phyloP scores from a whole-genome alignment of 345 rosid genomes.

The Nephelium lappaceum region DNA sequence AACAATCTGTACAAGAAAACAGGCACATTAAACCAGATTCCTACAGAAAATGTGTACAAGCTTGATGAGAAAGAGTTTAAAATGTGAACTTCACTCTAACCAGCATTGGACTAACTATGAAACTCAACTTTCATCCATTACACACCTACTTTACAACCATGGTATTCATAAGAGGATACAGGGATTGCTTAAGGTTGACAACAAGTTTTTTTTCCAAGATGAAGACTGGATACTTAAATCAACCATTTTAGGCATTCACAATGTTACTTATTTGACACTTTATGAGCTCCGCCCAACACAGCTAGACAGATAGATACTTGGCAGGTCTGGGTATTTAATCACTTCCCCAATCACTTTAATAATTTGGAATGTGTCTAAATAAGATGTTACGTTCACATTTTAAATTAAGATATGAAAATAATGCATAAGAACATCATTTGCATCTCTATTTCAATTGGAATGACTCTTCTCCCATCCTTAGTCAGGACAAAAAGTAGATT shows the following conservation, averaged over 20 bases:
- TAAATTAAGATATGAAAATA: too few relatives aligned
- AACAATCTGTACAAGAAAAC: conserved; percentile 21
- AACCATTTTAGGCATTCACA: not conserved
- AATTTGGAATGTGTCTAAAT: too few relatives aligned
- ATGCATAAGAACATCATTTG: too few relatives aligned
- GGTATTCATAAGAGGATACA: not conserved
- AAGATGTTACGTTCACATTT: too few relatives aligned
- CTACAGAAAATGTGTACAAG: not conserved
- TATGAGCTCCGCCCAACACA: not conserved
- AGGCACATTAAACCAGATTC: not conserved
- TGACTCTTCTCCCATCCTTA: too few relatives aligned
- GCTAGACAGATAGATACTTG: not conserved
- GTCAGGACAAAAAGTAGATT: too few relatives aligned
- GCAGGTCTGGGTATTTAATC: not conserved
- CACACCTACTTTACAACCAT: not conserved
- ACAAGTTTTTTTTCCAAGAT: not conserved
- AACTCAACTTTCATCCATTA: not conserved
- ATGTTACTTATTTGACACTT: not conserved
- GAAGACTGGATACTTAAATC: not conserved
- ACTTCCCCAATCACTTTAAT: not conserved
- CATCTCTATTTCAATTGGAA: too few relatives aligned
- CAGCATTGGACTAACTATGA: not conserved
- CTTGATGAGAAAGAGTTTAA: not conserved
- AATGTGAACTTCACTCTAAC: not conserved
- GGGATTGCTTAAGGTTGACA: not conserved